A percentile compares a stretch with the other conserved stretches of the same genome.
Evolutionary conservation across 148 eudicot species (phyloP).

Genomic region (Rhododendron molle): DNA sequence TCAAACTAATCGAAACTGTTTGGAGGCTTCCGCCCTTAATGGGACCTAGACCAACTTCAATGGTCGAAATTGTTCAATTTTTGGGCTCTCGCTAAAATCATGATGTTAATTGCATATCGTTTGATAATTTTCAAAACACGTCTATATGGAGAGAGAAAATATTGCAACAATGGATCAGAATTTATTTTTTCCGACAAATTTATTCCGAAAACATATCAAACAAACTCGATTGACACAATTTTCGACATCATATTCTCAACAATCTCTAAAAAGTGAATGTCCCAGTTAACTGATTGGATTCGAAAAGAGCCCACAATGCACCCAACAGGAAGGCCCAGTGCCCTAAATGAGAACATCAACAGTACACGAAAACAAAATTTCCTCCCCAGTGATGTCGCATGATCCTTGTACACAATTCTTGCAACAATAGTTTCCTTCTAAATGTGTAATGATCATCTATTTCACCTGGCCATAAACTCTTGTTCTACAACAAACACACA

Average conservation of each 20-base stretch:
- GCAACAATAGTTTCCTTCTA: neutral
- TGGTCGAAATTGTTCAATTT: neutral
- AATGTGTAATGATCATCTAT: neutral
- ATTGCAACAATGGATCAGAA: neutral
- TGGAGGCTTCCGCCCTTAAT: neutral
- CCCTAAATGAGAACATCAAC: neutral
- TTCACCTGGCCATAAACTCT: neutral
- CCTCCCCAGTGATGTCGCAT: neutral
- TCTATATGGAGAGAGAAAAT: neutral
- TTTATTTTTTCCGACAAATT: neutral
- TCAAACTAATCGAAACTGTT: too few species aligned
- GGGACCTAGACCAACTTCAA: neutral
- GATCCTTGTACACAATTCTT: neutral
- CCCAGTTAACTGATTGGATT: neutral
- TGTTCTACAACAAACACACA: neutral
- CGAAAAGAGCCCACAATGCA: neutral
- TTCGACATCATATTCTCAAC: neutral
- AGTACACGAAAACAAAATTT: neutral
- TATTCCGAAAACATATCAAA: neutral
- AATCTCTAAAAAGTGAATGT: neutral
- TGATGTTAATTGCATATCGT: neutral
- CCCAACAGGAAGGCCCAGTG: neutral
- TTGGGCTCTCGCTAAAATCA: neutral
- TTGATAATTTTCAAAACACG: neutral
- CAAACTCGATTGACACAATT: neutral